Evolutionary conservation across 1,284 basidiomycete genomes (phyloP).

Genomic region (Malassezia yamatoensis): DNA sequence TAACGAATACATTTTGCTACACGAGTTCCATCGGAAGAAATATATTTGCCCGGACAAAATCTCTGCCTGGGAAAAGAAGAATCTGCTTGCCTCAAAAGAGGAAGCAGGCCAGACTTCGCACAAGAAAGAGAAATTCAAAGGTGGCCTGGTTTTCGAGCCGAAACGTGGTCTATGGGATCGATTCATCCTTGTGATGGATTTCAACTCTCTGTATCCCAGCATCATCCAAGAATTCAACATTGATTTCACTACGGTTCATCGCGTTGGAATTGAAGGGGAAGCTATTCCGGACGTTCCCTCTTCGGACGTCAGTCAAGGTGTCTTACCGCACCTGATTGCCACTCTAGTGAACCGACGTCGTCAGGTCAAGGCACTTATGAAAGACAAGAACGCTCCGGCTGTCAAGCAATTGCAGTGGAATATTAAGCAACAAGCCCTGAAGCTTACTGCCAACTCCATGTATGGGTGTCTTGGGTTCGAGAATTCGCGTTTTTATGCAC

Average conservation of each 20-base stretch:
- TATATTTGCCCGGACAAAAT: conserved; percentile 93
- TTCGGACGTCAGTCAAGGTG: conserved; percentile 65
- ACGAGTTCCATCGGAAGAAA: conserved; percentile 92
- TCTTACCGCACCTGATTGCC: conserved; percentile 88
- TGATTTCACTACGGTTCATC: conserved; percentile 91
- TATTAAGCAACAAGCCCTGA: conserved; percentile 92
- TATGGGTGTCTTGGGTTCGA: conserved; percentile 98
- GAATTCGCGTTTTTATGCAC: conserved; percentile 92
- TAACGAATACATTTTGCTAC: conserved; percentile 96
- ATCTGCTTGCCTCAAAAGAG: conserved; percentile 14
- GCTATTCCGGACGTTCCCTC: conserved; percentile 80
- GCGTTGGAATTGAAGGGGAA: conserved; percentile 49
- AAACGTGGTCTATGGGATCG: conserved; percentile 94
- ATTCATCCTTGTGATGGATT: conserved; percentile 97
- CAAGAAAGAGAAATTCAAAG: conserved; percentile 86
- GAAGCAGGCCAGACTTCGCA: conserved; percentile 4
- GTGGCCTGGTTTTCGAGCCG: conserved; percentile 94
- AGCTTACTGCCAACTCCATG: conserved; percentile 99
- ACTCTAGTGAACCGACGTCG: conserved; percentile 79
- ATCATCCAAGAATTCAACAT: conserved; percentile 99
- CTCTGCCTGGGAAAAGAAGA: conserved; percentile 56
- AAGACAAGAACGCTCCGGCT: conserved; percentile 65
- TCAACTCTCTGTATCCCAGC: conserved; percentile 96
- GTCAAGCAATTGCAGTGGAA: conserved; percentile 79
- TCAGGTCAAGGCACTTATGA: conserved; percentile 90